Base-by-base conservation (phyloP, 208 protist species). In the Crithidia thermophila region DNA sequence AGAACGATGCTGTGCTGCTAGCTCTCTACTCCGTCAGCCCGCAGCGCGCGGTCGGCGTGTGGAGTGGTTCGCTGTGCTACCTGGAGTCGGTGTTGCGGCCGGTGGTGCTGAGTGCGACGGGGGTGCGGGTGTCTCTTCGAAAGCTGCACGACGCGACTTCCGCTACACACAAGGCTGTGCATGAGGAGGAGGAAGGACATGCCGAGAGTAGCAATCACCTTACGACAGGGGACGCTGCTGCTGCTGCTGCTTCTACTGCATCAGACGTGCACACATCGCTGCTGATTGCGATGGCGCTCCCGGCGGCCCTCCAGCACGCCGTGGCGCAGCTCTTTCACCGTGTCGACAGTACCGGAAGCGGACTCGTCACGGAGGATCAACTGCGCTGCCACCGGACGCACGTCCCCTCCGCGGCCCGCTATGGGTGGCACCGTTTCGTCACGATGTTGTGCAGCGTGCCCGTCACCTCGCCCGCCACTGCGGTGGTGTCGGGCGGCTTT, bases 341-440 rank as follows among this genome's bases (percentile, higher is more conserved):
- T 20, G 45, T 69, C 21, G 65, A 72, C 28, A 28, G 20, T 9
- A 39, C 66, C 39, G 23, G 20, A n/a, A 36, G 20, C 4, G 69
- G 69, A 8, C 36, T 28, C 25, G 69, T 75, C 7, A 64, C 60
- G 33, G 69, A 75, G 31, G 69, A 67, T 47, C 69, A 75, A 37
- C 61, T 75, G 69, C 69, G 69, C 20, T 58, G 36, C 57, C 63
- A 75, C 25, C 60, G 69, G 8, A 40, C 51, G n/a, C 60, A 45
- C 45, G 69, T 75, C 34, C 69, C 60, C 4, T 59, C 60, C n/a
- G 37, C 53, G 30, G 69, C 37, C 0, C 69, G 61, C 28, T 75
- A 75, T 30, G 69, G 69, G 10, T 75, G 69, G 69, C 69, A 75
- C 37, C 69, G 69, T 45, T 75, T 75, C 25, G 69, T 75, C 13